These are phyloP conservation scores for Eucalyptus brandiana DNA, from an alignment of 345 rosid species.

Conservation along the genomic window DNA sequence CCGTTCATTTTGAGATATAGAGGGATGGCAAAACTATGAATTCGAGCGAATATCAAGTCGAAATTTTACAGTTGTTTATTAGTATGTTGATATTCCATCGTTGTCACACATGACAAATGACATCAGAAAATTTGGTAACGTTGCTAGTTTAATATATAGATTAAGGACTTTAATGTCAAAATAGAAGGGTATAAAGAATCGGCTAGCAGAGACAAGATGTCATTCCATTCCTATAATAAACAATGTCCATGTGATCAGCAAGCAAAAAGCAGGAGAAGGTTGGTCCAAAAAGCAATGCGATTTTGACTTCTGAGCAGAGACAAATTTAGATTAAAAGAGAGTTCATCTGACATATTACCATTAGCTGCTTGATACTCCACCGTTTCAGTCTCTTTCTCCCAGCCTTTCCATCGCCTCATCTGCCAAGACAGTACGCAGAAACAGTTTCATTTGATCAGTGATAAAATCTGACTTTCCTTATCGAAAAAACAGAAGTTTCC, in stretches of 20 bases:
- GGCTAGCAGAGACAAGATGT: neutral
- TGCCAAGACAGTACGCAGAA: neutral
- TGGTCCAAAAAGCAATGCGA: neutral
- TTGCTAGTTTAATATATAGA: neutral
- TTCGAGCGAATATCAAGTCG: neutral
- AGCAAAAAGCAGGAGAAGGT: neutral
- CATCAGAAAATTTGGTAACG: neutral
- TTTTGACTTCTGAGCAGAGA: neutral
- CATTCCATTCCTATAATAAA: neutral
- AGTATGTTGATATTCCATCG: neutral
- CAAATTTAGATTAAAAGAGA: neutral
- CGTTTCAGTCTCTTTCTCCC: conserved; percentile 67
- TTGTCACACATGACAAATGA: neutral
- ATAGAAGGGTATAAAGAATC: neutral
- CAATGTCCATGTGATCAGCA: neutral
- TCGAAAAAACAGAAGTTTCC: neutral
- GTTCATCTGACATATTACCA: conserved; percentile 12
- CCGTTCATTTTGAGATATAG: neutral
- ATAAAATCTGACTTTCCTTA: neutral
- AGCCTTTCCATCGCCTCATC: conserved; percentile 67
- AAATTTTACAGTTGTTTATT: neutral
- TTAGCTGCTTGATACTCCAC: conserved; percentile 44
- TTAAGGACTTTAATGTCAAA: neutral
- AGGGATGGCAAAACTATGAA: neutral
- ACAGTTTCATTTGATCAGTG: neutral